Base-by-base conservation (phyloP, 2,329 filamentous ascomycete species). In the Triangularia verruculosa region DNA sequence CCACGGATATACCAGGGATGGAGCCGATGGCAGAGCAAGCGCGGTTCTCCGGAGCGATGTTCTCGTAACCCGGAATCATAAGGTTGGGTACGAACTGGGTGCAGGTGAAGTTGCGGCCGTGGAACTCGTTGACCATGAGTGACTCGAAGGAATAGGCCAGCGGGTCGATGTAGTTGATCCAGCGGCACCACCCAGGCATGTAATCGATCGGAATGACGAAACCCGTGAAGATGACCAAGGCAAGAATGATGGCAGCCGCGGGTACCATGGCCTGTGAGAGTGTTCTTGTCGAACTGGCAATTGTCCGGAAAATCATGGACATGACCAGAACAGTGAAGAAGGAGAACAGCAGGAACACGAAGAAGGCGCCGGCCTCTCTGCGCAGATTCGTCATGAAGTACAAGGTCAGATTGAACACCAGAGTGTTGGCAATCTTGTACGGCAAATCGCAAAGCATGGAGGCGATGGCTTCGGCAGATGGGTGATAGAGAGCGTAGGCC, bases 301-400 rank as follows among this genome's bases (percentile, higher is more conserved):
- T 91, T 6, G 87, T 89, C 57, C 92, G 86, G 84, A 96, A 96
- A 66, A 94, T 83, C 87, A 92, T 93, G 56, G 89, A 93, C 90
- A 95, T 95, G 67, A 85, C 82, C 71, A 96, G 70, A 0, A 91
- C 91, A 1, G 87, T 87, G 64, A 83, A 74, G 77, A 94, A 92
- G 2, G 87, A 89, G 72, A 94, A 84, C 59, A 97, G 80, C 63
- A 92, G 76, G 82, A 92, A 96, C 78, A 92, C 90, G 82, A 97
- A 97, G 81, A 95, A 97, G 0, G 88, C 78, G 1, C 88, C 89
- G 0, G 90, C 80, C 67, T 89, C 87, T 59, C 92, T 84, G 61
- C 90, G 85, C 28, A 97, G 79, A 67, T 93, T 90, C 0, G 91
- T 89, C 86, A 97, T 89, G 77, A 97, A 97, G 78, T 97, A 97